Conservation (phyloP, 108 stramenopile genomes). For the Pseudonitzschia multiseries region DNA sequence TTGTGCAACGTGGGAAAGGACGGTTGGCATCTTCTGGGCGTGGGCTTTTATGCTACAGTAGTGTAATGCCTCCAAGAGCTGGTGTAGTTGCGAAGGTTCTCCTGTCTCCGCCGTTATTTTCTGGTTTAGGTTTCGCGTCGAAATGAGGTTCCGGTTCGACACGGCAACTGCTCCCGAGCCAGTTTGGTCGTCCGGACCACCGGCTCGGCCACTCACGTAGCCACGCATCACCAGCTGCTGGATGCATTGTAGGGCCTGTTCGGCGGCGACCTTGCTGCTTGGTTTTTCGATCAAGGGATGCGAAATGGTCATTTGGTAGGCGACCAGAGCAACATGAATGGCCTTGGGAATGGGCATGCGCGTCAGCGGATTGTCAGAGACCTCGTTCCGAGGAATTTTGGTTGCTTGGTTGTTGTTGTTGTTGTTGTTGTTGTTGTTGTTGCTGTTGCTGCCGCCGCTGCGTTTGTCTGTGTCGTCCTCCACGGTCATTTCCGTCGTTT, state of each 20-base stretch:
- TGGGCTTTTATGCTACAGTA: conserved; percentile 37
- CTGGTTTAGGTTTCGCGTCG: background rate
- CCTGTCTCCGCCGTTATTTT: background rate
- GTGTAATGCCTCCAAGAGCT: conserved; percentile 37
- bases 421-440: too few species aligned
- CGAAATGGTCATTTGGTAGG: conserved; percentile 34
- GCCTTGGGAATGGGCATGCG: conserved; percentile 66
- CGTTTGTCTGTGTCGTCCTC: background rate
- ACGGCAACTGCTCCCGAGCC: conserved; percentile 28
- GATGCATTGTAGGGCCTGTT: conserved; percentile 64
- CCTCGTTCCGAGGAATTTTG: background rate
- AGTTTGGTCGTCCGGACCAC: conserved; percentile 44
- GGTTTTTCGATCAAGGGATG: conserved; percentile 30
- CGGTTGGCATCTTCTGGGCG: conserved; percentile 33
- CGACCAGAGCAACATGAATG: conserved; percentile 34
- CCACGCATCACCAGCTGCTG: conserved; percentile 52
- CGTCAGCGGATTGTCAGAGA: conserved; percentile 36
- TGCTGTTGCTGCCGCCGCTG: too few species aligned
- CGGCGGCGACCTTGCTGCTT: conserved; percentile 56
- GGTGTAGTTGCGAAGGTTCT: conserved; percentile 40
- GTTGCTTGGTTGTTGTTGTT: background rate
- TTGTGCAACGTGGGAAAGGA: conserved; percentile 59
- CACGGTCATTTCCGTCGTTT: background rate
- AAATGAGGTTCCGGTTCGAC: too few species aligned
- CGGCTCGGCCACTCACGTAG: conserved; percentile 76